These are phyloP conservation scores for Ciborinia camelliae DNA, from an alignment of 2,329 filamentous ascomycete genomes.

Conservation along the genomic window DNA sequence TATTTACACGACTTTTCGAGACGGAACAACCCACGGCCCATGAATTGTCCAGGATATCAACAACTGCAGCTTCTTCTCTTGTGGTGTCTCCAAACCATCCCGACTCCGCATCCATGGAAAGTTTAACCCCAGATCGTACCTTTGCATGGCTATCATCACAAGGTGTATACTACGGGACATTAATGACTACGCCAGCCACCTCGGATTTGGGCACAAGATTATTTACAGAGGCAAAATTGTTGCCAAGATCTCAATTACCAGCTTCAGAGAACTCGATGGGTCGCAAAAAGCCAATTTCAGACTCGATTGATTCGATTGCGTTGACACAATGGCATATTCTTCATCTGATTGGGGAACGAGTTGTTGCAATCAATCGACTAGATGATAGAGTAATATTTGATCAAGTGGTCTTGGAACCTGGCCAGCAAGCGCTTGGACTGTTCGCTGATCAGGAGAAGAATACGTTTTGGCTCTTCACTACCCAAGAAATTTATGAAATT, in stretches of 20 bases:
- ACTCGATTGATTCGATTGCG: slow-evolving; percentile 74
- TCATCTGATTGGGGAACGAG: slow-evolving; percentile 73
- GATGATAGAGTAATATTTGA: slow-evolving; percentile 85
- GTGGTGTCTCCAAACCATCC: slow-evolving; percentile 72
- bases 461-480: slow-evolving; percentile 95
- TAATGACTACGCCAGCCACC: slow-evolving; percentile 59
- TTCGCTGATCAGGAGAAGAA: slow-evolving; percentile 90
- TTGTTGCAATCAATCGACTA: slow-evolving; percentile 83
- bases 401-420: slow-evolving; percentile 76
- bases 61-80: slow-evolving; percentile 61
- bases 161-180: slow-evolving; percentile 81
- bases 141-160: slow-evolving; percentile 91
- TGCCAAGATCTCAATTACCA: slow-evolving; percentile 71
- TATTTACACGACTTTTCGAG: slow-evolving; percentile 87
- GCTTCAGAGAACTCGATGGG: slow-evolving; percentile 62
- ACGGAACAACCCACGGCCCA: slow-evolving; percentile 75
- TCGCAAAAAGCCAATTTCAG: slow-evolving; percentile 62
- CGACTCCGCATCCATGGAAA: slow-evolving; percentile 53
- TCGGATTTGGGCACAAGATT: slow-evolving; percentile 69
- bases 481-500: slow-evolving; percentile 88
- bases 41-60: slow-evolving; percentile 61
- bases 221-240: slow-evolving; percentile 73
- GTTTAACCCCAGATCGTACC: slow-evolving; percentile 60
- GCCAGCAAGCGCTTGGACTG: slow-evolving; percentile 77
- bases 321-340: slow-evolving; percentile 94